These are phyloP conservation scores for Aspergillus sp. DNA, from an alignment of 2,329 filamentous ascomycete genomes.

Conservation along the genomic window DNA sequence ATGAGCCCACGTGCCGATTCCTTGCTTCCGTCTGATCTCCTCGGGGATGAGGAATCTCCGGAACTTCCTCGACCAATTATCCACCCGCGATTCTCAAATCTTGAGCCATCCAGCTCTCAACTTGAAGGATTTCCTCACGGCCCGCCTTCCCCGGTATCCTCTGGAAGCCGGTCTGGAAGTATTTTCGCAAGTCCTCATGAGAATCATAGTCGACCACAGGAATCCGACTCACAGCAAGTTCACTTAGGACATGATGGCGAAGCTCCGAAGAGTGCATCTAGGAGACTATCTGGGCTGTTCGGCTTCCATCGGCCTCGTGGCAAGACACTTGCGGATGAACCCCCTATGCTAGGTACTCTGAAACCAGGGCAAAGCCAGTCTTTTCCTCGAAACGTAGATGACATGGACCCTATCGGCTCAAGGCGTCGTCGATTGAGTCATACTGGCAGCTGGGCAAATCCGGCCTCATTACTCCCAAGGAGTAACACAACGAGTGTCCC, in stretches of 20 bases:
- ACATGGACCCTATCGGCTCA: conserved; percentile 47
- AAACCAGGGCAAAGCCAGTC: conserved; percentile 60
- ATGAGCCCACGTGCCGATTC: conserved; percentile 62
- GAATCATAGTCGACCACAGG: conserved; percentile 33
- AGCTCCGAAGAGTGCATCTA: conserved; percentile 41
- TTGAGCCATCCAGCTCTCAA: conserved; percentile 24
- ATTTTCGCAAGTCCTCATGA: conserved; percentile 45
- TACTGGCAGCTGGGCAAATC: conserved; percentile 51
- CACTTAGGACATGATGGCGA: conserved; percentile 27
- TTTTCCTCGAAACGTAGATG: conserved; percentile 52
- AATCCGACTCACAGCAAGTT: conserved; percentile 30
- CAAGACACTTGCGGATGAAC: conserved; percentile 57
- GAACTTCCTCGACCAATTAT: conserved; percentile 27
- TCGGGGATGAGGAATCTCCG: conserved; percentile 50
- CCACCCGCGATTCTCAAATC: conserved; percentile 23
- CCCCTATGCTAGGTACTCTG: conserved; percentile 53
- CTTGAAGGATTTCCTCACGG: conserved; percentile 31
- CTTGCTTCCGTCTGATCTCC: conserved; percentile 57
- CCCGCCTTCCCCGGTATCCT: conserved; percentile 42
- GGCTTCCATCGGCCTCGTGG: conserved; percentile 56
- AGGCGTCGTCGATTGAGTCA: conserved; percentile 53
- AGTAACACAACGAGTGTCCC: conserved; percentile 40
- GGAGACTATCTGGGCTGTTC: conserved; percentile 55
- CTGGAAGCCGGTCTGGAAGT: conserved; percentile 39
- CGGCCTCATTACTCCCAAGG: conserved; percentile 44